Evolutionary conservation across 2,329 filamentous ascomycete genomes (phyloP).

Genomic region (Fusarium scirpi): DNA sequence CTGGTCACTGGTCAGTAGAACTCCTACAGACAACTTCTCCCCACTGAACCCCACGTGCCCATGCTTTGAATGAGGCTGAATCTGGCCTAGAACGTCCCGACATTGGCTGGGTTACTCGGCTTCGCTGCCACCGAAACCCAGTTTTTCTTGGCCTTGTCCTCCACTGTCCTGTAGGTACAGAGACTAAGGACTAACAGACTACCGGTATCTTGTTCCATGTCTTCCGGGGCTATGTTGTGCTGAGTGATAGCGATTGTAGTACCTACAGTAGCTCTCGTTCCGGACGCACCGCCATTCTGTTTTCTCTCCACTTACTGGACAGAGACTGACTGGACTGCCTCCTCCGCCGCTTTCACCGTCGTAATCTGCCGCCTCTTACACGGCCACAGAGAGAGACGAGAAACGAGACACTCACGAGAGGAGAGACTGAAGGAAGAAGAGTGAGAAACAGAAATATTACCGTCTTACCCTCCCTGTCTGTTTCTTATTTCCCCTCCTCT

Average conservation of each 20-base stretch:
- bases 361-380: slow-evolving; percentile 48
- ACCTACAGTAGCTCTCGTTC: slow-evolving; percentile 8
- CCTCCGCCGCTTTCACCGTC: slow-evolving; percentile 47
- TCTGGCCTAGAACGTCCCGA: slow-evolving; percentile 45
- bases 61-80: slow-evolving; percentile 48
- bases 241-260: slow-evolving; percentile 24
- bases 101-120: slow-evolving; percentile 35
- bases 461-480: slow-evolving; percentile 18
- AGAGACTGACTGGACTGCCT: slow-evolving; percentile 6
- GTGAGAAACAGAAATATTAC: slow-evolving; percentile 17
- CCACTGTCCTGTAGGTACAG: slow-evolving; percentile 13
- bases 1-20: slow-evolving; percentile 1
- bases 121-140: slow-evolving; percentile 40
- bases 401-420: background rate
- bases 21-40: slow-evolving; percentile 8
- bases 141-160: slow-evolving; percentile 8
- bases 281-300: slow-evolving; percentile 40
- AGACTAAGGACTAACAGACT: background rate
- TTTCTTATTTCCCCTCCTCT: slow-evolving; percentile 6
- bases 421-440: background rate
- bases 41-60: slow-evolving; percentile 47
- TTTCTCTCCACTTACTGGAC: slow-evolving; percentile 30
- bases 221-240: slow-evolving; percentile 13
- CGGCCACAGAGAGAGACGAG: slow-evolving; percentile 24
- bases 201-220: slow-evolving; percentile 11